phyloP scores from a whole-genome alignment of 768 basidiomycete genomes.

The Obba rivulosa region DNA sequence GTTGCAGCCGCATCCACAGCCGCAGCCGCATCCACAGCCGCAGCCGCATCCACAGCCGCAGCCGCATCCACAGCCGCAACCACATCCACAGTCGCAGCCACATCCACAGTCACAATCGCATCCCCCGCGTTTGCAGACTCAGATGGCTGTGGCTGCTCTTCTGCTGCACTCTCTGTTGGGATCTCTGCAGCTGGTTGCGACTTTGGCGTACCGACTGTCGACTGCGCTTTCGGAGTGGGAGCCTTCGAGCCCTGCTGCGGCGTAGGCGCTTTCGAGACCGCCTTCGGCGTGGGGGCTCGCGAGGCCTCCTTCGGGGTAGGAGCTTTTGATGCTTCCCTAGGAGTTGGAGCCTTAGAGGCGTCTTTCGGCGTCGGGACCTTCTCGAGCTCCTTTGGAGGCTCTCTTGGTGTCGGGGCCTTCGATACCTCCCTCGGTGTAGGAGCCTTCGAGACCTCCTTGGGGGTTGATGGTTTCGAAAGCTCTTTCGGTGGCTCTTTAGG shows the following conservation, averaged over 20 bases:
- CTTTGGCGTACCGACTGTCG: constrained; percentile 6
- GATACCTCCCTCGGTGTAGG: constrained; percentile 13
- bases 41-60: background rate
- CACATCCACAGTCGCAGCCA: background rate
- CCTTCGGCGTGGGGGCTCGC: constrained; percentile 10
- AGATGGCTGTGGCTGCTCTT: background rate
- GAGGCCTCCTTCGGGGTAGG: constrained; percentile 10
- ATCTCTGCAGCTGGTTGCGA: constrained; percentile 8
- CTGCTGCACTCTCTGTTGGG: background rate
- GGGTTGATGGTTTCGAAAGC: constrained; percentile 9
- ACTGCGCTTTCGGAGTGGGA: constrained; percentile 4
- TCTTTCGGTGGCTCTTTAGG: constrained; percentile 1
- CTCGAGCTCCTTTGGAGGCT: constrained; percentile 9
- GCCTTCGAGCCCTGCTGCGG: constrained; percentile 11
- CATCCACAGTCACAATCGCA: background rate
- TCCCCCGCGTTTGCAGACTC: background rate
- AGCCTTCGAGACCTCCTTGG: constrained; percentile 13
- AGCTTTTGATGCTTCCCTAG: constrained; percentile 9
- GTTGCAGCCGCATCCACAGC: background rate
- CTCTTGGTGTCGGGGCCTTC: constrained; percentile 7
- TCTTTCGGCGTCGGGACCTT: constrained; percentile 8
- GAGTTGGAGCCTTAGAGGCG: constrained; percentile 12
- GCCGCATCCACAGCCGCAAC: background rate
- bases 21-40: background rate
- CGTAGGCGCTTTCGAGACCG: constrained; percentile 11